Evolutionary conservation across 2,329 filamentous ascomycete species (phyloP).

Genomic region (Seiridium cupressi): DNA sequence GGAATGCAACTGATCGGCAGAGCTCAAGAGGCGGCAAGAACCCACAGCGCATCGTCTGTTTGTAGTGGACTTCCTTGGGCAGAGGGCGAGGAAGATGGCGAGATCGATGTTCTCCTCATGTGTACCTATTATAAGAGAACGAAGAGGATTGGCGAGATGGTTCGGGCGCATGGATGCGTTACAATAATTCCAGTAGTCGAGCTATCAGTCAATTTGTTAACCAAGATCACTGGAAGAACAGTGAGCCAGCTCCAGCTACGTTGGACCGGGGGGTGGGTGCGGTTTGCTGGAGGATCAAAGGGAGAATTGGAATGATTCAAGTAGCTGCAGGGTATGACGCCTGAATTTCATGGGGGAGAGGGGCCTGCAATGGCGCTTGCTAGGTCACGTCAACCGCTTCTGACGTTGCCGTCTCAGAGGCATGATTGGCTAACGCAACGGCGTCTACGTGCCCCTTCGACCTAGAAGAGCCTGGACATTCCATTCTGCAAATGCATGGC

Average conservation of each 20-base stretch:
- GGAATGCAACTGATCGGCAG: constrained; percentile 5
- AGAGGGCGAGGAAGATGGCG: no score
- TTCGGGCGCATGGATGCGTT: no score
- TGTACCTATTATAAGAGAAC: background rate
- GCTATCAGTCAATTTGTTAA: no score
- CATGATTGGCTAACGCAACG: background rate
- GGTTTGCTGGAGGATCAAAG: background rate
- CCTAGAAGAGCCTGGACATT: no score
- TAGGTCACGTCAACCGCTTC: background rate
- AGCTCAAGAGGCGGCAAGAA: background rate
- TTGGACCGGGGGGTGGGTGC: background rate
- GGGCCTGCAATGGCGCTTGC: background rate
- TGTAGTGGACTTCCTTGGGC: no score
- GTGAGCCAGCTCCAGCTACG: no score
- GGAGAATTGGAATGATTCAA: background rate
- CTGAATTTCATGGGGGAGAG: constrained; percentile 2
- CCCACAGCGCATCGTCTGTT: background rate
- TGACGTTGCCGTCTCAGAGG: background rate
- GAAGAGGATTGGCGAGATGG: background rate
- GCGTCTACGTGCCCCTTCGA: no score
- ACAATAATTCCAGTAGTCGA: no score
- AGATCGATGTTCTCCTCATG: no score
- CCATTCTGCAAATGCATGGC: no score
- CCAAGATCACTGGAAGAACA: no score
- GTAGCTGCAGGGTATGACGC: constrained; percentile 3